phyloP scores from a whole-genome alignment of 2,329 filamentous ascomycete species.

The Neofusicoccum umdonicola region DNA sequence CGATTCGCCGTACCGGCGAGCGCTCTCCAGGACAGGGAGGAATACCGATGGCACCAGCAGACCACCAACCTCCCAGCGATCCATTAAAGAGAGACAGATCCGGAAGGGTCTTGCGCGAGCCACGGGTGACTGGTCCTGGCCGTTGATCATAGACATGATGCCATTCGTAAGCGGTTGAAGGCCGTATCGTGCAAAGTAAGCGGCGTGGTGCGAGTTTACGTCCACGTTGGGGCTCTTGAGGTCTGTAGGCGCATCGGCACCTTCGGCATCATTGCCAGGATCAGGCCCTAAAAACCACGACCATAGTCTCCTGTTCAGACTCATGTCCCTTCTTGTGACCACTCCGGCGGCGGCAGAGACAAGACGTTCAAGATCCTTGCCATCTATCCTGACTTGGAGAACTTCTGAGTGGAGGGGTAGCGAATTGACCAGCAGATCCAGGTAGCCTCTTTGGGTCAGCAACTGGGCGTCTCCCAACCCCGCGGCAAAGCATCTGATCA shows the following conservation, averaged over 20 bases:
- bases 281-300: constrained; percentile 90
- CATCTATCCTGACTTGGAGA: constrained; percentile 70
- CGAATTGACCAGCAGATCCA: constrained; percentile 88
- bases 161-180: constrained; percentile 71
- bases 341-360: constrained; percentile 82
- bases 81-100: constrained; percentile 93
- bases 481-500: constrained; percentile 88
- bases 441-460: constrained; percentile 87
- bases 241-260: constrained; percentile 35
- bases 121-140: constrained; percentile 44
- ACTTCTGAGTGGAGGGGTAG: constrained; percentile 81
- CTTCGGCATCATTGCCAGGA: constrained; percentile 41
- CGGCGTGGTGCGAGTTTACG: constrained; percentile 47
- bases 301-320: constrained; percentile 91
- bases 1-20: constrained; percentile 68
- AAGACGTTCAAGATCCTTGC: constrained; percentile 75
- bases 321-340: constrained; percentile 90
- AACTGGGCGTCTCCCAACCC: constrained; percentile 85
- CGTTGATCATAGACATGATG: constrained; percentile 69
- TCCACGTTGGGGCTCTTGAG: constrained; percentile 37
- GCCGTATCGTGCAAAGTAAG: constrained; percentile 80
- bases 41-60: constrained; percentile 87
- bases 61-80: constrained; percentile 94
- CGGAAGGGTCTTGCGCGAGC: constrained; percentile 83
- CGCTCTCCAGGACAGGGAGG: constrained; percentile 76